Percentiles rank a stretch among this genome's conserved stretches.
These are phyloP conservation scores for Pholiota conissans DNA, from an alignment of 768 basidiomycete genomes.

Conservation along the genomic window DNA sequence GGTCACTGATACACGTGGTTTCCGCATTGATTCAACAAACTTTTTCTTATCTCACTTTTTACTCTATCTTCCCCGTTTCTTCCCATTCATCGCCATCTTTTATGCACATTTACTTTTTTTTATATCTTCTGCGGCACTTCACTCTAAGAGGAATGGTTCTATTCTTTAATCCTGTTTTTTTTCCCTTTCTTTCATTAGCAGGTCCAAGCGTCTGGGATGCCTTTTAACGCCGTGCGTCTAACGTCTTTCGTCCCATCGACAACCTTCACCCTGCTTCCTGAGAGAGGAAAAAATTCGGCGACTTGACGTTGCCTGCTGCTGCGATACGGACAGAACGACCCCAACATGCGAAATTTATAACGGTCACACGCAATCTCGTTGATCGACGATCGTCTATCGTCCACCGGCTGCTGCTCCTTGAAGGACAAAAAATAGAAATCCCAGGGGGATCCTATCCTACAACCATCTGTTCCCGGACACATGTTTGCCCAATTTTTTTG, in stretches of 20 bases:
- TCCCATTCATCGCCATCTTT: conserved; percentile 21
- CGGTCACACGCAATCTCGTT: conserved; percentile 5
- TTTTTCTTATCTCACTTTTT: conserved; percentile 28
- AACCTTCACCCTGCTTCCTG: not conserved
- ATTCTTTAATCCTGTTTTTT: conserved; percentile 3
- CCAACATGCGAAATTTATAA: not conserved
- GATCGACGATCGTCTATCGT: conserved; percentile 4
- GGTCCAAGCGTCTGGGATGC: not conserved
- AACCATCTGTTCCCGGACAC: not conserved
- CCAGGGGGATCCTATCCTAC: not conserved
- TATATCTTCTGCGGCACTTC: conserved; percentile 25
- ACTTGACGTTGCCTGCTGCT: conserved; percentile 4
- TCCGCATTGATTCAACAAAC: conserved; percentile 22
- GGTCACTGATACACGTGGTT: conserved; percentile 39
- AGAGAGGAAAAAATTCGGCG: conserved; percentile 6
- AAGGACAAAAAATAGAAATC: conserved; percentile 2
- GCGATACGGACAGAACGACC: not conserved
- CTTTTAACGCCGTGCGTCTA: conserved; percentile 1
- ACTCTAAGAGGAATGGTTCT: conserved; percentile 26
- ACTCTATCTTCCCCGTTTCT: conserved; percentile 28
- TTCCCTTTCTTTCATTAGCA: not conserved
- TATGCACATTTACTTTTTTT: conserved; percentile 21
- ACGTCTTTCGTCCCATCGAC: not conserved
- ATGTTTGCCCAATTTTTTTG: not conserved
- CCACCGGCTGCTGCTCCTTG: not conserved